Percentiles rank a stretch among this genome's conserved stretches.
Evolutionary conservation across 495 filamentous ascomycete genomes (phyloP).

Genomic region (Cladorrhinum samala): DNA sequence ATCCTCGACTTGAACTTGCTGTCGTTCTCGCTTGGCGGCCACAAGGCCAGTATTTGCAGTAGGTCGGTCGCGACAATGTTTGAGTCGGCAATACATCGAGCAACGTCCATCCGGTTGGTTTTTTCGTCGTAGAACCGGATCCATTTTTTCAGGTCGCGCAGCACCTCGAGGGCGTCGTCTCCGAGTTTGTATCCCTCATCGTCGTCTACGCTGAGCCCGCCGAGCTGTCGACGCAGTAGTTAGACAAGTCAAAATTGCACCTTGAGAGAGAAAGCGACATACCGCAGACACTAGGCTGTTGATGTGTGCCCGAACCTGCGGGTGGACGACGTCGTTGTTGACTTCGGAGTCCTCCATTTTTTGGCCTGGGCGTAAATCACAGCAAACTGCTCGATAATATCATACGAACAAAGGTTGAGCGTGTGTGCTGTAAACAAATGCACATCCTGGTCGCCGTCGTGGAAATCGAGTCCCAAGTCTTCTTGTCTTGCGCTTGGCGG

Average conservation of each 20-base stretch:
- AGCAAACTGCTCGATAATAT: neutral
- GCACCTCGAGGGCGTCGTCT: constrained; percentile 84
- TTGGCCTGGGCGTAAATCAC: constrained; percentile 21
- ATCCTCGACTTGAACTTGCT: constrained; percentile 63
- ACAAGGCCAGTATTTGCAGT: constrained; percentile 77
- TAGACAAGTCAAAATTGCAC: neutral
- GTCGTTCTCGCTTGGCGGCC: constrained; percentile 66
- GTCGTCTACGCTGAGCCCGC: constrained; percentile 75
- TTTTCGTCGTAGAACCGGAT: constrained; percentile 92
- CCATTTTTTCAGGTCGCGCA: constrained; percentile 92
- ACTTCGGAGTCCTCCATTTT: constrained; percentile 48
- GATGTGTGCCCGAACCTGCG: constrained; percentile 84
- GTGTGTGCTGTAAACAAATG: neutral
- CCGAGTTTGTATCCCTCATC: constrained; percentile 80
- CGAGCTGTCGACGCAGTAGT: constrained; percentile 55
- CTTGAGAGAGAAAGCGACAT: constrained; percentile 31
- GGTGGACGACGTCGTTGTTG: constrained; percentile 59
- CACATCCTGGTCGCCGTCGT: neutral
- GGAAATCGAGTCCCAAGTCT: neutral
- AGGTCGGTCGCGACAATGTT: constrained; percentile 90
- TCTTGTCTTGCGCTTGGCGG: neutral
- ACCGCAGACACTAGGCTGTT: constrained; percentile 89
- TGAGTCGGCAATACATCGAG: constrained; percentile 83
- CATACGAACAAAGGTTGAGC: constrained; percentile 4
- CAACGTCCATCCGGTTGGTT: constrained; percentile 89